Percentiles rank a stretch among this genome's conserved stretches.
phyloP scores from a whole-genome alignment of 495 filamentous ascomycete species.

The Jackrogersella multiformis region DNA sequence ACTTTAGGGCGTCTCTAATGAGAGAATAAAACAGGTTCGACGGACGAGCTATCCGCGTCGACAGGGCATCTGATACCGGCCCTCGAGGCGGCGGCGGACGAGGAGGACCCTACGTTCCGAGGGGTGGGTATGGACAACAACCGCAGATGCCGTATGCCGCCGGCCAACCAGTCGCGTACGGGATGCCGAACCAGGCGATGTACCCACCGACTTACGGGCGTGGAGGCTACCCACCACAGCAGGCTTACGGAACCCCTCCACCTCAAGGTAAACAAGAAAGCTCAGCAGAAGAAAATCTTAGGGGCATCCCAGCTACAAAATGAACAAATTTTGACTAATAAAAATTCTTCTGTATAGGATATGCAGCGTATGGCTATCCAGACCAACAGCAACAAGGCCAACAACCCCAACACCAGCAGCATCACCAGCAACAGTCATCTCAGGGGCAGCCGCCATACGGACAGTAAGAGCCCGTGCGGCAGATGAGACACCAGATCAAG shows the following conservation, averaged over 20 bases:
- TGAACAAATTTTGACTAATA: slow-evolving; percentile 9
- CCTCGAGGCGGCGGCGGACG: slow-evolving; percentile 61
- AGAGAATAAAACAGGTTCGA: slow-evolving; percentile 77
- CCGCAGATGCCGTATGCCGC: slow-evolving; percentile 45
- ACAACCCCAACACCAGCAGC: slow-evolving; percentile 26
- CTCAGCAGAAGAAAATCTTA: neutral
- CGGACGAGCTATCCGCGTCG: slow-evolving; percentile 93
- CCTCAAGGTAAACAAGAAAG: slow-evolving; percentile 51
- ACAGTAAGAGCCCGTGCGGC: neutral
- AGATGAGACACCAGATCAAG: neutral
- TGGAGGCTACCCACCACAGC: slow-evolving; percentile 46
- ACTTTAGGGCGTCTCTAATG: slow-evolving; percentile 3
- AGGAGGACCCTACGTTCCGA: slow-evolving; percentile 42
- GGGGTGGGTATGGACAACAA: slow-evolving; percentile 54
- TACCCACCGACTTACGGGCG: slow-evolving; percentile 42
- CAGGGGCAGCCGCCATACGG: slow-evolving; percentile 49
- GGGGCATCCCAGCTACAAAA: neutral
- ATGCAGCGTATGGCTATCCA: slow-evolving; percentile 52
- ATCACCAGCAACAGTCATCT: slow-evolving; percentile 40
- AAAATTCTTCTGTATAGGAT: slow-evolving; percentile 18
- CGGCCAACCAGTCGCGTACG: slow-evolving; percentile 40
- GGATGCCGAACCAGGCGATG: slow-evolving; percentile 41
- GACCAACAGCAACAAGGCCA: slow-evolving; percentile 47
- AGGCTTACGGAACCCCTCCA: slow-evolving; percentile 50
- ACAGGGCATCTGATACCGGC: slow-evolving; percentile 88